Evolutionary conservation across 495 filamentous ascomycete genomes (phyloP), one percentile per base, ranked within the genome.

Genomic region (Penicillium crystallinum): DNA sequence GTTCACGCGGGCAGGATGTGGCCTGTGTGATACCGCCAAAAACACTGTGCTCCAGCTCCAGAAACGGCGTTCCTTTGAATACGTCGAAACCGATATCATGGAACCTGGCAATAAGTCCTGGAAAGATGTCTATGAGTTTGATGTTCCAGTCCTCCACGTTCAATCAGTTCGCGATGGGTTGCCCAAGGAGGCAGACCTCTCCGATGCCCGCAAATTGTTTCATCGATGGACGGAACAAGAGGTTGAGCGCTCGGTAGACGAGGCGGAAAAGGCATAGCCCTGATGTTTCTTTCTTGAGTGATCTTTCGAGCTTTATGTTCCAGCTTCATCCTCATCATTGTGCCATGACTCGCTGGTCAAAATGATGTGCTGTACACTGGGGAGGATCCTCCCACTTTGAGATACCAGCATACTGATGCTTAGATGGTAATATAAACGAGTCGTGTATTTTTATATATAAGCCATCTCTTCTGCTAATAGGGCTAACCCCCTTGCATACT

Each of bases 111-210:
- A 81, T 33, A 79, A 84, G 55, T 53, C 67, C 23, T 96, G 90
- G 91, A 87, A 81, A 60, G 78, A 86, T 63, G 65, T 89, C 12
- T 96, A 96, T 62, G 91, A 95, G 21, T 92, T 95, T 63, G 91
- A 96, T 62, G 86, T 89, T 1, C 91, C 91, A 2, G 91, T 96
- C 43, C 85, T 95, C 11, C 91, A 95, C 63, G 68, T 79, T 11
- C 74, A 80, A 31, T 61, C 69, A 10, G 60, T 77, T 23, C 63
- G 69, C 54, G 78, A 62, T 62, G 60, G 57, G 1, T 39, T 45
- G 34, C 55, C 63, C 11, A 55, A 48, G 38, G 51, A 58, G 35
- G 54, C 63, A 17, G 54, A 59, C 0, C 56, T 71, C 7, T 79
- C 81, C 8, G 78, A 84, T 54, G 80, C 84, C 2, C 69, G 79